Base-by-base conservation (phyloP, 164 flowering plant species). In the Tetracentron sinense region DNA sequence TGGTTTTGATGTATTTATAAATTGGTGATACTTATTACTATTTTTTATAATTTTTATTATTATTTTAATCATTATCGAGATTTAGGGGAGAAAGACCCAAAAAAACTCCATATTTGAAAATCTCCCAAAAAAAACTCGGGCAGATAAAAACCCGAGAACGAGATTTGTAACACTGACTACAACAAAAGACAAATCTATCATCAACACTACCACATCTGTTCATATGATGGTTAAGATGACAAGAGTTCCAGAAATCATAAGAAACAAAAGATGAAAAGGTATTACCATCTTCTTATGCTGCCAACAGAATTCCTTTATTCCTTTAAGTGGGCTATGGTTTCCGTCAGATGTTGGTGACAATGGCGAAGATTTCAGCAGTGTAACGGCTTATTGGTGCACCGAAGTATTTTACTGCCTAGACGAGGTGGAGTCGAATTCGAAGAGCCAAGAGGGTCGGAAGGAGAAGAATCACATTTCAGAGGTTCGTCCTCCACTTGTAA, bases 231-330 rank as follows among this genome's bases (percentile, higher is more conserved):
- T 17, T 75, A 75, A 8, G 70, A 65, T 0, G 74, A 60, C 12
- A 74, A 63, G 58, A 55, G 30, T 61, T 55, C 65, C 17, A 52
- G 50, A 50, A 62, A 71, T 64, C 57, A 55, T 35, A 79, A 81
- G 82, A 78, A 56, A 21, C 69, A 46, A 42, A 77, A 68, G 66
- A 29, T 53, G 46, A 67, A 54, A 16, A 75, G 66, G 2, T 81
- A 65, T 38, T 80, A 76, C 35, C 82, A 86, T 12, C 66, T 82
- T 42, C 76, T 80, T 63, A 80, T 90, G 85, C 83, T 17, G 84
- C 84, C 0, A 82, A 85, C 2, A 63, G 83, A 47, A n/a, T n/a
- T n/a, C n/a, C n/a, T n/a, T n/a, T n/a, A 76, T 87, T 66, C 78
- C n/a, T n/a, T n/a, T n/a, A n/a, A n/a, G 62, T 12, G 20, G n/a